Evolutionary conservation across 202 grass and related monocot species (phyloP).

Genomic region (Schoenoplectus triqueter): DNA sequence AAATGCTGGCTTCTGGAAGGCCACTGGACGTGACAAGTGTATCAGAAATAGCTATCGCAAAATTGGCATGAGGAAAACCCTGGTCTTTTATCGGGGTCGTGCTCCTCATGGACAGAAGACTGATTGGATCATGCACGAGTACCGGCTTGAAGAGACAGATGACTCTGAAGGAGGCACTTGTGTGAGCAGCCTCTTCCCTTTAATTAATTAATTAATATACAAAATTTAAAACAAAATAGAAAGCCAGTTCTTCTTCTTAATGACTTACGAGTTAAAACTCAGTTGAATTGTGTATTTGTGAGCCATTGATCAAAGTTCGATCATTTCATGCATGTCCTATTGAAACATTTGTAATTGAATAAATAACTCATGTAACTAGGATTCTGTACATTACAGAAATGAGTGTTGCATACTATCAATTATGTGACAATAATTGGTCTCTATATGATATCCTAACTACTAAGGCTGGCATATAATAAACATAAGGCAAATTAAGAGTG

Average conservation of each 20-base stretch:
- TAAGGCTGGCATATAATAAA: not conserved
- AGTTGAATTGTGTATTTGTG: not conserved
- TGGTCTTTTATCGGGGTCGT: slow-evolving; percentile 96
- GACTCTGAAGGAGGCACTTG: slow-evolving; percentile 52
- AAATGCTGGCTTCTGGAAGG: slow-evolving; percentile 94
- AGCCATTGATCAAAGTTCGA: not conserved
- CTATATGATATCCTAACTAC: no score
- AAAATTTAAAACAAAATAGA: not conserved
- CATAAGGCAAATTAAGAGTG: not conserved
- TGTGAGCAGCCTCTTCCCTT: slow-evolving; percentile 43
- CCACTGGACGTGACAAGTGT: slow-evolving; percentile 95
- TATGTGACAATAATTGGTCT: not conserved
- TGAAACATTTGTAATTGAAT: not conserved
- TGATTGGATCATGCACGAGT: slow-evolving; percentile 68
- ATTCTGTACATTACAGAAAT: not conserved
- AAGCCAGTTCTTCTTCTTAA: not conserved
- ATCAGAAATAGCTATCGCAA: slow-evolving; percentile 94
- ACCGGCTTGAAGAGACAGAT: slow-evolving; percentile 65
- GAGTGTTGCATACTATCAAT: not conserved
- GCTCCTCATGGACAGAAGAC: slow-evolving; percentile 85
- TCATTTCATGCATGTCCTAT: not conserved
- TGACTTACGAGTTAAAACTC: no score
- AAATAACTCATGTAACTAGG: not conserved
- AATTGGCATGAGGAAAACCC: slow-evolving; percentile 98
- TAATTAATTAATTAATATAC: not conserved